phyloP scores from a whole-genome alignment of 2,329 filamentous ascomycete species.

The Dryadomyces quercus-mongolicae region DNA sequence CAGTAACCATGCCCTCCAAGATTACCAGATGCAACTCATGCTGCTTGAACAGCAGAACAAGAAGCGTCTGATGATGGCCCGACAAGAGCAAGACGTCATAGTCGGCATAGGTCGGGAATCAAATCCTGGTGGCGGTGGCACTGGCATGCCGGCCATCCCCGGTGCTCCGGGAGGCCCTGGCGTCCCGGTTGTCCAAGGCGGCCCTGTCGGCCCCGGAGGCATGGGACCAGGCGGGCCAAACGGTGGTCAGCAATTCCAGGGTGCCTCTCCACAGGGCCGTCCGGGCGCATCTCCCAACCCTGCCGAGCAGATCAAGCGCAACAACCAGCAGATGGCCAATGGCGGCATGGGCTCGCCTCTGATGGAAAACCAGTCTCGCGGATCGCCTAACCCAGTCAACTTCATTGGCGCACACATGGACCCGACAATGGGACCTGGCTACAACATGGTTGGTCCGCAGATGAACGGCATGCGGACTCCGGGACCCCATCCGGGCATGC shows the following conservation, averaged over 20 bases:
- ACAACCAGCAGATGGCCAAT: constrained; percentile 60
- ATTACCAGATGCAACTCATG: constrained; percentile 82
- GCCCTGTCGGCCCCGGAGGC: constrained; percentile 31
- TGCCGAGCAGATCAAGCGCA: constrained; percentile 66
- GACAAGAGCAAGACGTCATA: constrained; percentile 64
- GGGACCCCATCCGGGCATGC: constrained; percentile 50
- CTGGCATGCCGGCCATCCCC: constrained; percentile 2
- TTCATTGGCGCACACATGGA: constrained; percentile 55
- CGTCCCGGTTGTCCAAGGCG: constrained; percentile 37
- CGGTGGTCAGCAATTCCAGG: constrained; percentile 47
- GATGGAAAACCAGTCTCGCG: constrained; percentile 55
- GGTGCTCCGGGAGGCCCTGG: constrained; percentile 13
- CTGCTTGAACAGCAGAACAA: constrained; percentile 79
- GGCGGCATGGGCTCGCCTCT: constrained; percentile 59
- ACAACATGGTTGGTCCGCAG: constrained; percentile 37
- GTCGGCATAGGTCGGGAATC: constrained; percentile 20
- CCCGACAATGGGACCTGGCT: constrained; percentile 45
- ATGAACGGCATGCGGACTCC: constrained; percentile 60
- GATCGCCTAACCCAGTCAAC: constrained; percentile 49
- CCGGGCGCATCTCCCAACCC: constrained; percentile 66
- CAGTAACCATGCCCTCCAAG: constrained; percentile 71
- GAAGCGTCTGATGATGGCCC: constrained; percentile 73
- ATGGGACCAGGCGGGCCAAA: constrained; percentile 36
- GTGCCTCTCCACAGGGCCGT: constrained; percentile 58
- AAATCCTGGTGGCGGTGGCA: neutral